phyloP scores from a whole-genome alignment of 2,329 filamentous ascomycete species.

The Neofusicoccum umdonicola region DNA sequence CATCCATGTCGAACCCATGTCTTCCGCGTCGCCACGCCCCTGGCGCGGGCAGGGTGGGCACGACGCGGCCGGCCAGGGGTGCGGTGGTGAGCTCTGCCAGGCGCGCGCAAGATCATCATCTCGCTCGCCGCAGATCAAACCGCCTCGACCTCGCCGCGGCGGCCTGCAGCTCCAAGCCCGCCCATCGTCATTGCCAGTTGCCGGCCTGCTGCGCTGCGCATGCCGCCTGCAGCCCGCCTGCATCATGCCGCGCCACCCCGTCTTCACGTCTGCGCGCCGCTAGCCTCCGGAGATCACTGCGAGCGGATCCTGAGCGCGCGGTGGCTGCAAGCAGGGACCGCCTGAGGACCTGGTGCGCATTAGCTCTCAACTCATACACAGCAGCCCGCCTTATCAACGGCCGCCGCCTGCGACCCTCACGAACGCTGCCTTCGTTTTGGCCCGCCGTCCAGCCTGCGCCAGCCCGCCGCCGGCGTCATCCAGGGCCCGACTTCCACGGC shows the following conservation, averaged over 20 bases:
- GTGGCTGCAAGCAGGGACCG: neutral
- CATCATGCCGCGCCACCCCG: conserved; percentile 1
- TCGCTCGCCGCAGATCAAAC: conserved; percentile 10
- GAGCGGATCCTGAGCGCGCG: neutral
- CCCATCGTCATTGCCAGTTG: neutral
- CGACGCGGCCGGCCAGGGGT: neutral
- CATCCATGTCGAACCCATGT: too few species aligned
- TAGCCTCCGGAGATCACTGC: neutral
- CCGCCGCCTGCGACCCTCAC: neutral
- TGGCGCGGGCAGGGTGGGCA: neutral
- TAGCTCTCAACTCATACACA: neutral
- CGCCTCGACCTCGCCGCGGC: neutral
- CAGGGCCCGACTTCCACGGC: neutral
- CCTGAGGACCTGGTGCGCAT: neutral
- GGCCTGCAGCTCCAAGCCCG: neutral
- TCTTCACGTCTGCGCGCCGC: conserved; percentile 4
- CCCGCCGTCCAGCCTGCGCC: neutral
- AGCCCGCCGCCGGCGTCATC: conserved; percentile 7
- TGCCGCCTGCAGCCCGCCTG: conserved; percentile 5
- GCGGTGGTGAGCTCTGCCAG: neutral
- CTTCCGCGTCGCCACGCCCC: neutral
- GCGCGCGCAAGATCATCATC: neutral
- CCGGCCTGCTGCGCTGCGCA: neutral
- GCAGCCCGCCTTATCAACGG: neutral
- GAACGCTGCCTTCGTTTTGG: neutral